phyloP scores from a whole-genome alignment of 1,284 basidiomycete genomes.

The Moniliella sp. region DNA sequence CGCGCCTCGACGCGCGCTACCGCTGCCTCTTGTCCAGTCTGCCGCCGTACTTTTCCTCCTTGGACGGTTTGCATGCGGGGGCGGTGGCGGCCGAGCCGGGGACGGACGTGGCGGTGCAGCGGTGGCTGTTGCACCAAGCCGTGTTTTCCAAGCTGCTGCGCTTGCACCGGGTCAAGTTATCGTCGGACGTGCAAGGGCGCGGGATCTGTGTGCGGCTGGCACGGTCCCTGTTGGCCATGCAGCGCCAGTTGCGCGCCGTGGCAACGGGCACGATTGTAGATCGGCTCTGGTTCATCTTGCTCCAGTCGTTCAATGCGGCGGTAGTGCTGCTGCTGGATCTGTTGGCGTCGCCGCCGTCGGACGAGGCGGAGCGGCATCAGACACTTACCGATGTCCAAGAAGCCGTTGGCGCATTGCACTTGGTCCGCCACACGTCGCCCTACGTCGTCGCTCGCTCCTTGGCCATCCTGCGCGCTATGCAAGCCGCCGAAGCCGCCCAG shows the following conservation, averaged over 20 bases:
- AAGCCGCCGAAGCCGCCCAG: slow-evolving; percentile 20
- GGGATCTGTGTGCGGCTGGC: slow-evolving; percentile 23
- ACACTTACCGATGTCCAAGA: slow-evolving; percentile 23
- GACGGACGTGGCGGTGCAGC: slow-evolving; percentile 16
- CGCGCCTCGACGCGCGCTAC: slow-evolving; percentile 12
- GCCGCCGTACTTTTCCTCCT: slow-evolving; percentile 16
- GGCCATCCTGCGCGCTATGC: slow-evolving; percentile 20
- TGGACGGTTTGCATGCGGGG: too few species aligned
- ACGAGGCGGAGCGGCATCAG: slow-evolving; percentile 6
- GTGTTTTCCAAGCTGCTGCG: slow-evolving; percentile 24
- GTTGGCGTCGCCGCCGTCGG: slow-evolving; percentile 13
- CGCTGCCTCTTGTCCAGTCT: slow-evolving; percentile 15
- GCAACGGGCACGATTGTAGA: slow-evolving; percentile 20
- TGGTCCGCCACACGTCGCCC: slow-evolving; percentile 10
- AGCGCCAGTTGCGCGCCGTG: slow-evolving; percentile 17
- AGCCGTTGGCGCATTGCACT: slow-evolving; percentile 19
- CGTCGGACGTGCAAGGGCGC: slow-evolving; percentile 12
- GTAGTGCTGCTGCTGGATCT: slow-evolving; percentile 24
- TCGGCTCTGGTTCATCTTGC: slow-evolving; percentile 18
- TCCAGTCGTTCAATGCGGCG: slow-evolving; percentile 8
- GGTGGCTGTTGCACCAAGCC: slow-evolving; percentile 25
- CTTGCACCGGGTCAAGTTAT: slow-evolving; percentile 17
- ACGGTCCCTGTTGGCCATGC: slow-evolving; percentile 22
- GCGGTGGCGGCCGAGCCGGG: too few species aligned
- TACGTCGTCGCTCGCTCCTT: slow-evolving; percentile 16